Evolutionary conservation across 129 eudicot species (phyloP), one percentile per base, ranked within the genome.

Genomic region (Centella asiatica): DNA sequence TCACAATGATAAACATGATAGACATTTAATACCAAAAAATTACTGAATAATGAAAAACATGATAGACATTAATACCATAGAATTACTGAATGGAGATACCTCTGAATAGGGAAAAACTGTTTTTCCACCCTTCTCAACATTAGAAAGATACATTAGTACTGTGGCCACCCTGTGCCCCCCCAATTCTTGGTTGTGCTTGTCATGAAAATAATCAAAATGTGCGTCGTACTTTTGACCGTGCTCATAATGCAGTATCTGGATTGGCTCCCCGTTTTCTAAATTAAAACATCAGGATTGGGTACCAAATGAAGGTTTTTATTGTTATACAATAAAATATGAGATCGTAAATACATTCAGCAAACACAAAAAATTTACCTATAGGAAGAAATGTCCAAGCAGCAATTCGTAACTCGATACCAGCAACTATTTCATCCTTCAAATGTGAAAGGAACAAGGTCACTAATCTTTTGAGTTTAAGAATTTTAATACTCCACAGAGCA

Each of bases 331-430:
- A 15, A 12, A 18, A 36, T 28, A 67, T 40, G 25, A 49, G 54
- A 54, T 36, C 25, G 29, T 55, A 62, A 71, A 67, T n/a, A n/a
- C n/a, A 57, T 62, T 73, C 32, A 63, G 72, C 33, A 57, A 77
- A 32, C 70, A 28, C 57, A 62, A 40, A n/a, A 60, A 64, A 34
- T 60, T 60, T 77, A 82, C 90, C 97, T 73, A 51, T 66, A 3
- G 97, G 97, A 68, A 89, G 90, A 56, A 89, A 89, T 17, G 97
- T 89, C 95, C 97, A 89, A 1, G 85, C 87, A 33, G 97, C 85
- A 49, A 88, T 82, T 66, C 83, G 83, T 29, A 76, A 80, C 81
- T 89, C 95, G 31, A 85, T 44, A 25, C 77, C 66, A 54, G 81
- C 79, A 62, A 89, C 85, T 42, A 89, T 71, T 64, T 80, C 81